These are phyloP conservation scores for Arthrobotrys sphaeroides DNA, from an alignment of 2,329 filamentous ascomycete genomes.

Conservation along the genomic window DNA sequence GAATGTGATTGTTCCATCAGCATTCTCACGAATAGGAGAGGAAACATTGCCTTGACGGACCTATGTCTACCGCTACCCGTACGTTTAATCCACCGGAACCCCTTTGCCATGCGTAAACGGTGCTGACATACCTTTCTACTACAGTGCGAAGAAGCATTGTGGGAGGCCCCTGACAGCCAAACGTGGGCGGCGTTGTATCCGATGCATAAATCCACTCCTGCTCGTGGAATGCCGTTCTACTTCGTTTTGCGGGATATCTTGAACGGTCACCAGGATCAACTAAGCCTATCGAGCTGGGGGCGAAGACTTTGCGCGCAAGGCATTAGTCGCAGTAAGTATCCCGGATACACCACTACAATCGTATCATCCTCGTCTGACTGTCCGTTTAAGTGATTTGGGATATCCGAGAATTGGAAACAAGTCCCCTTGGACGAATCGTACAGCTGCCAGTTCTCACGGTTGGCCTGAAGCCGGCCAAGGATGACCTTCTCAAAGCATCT, in stretches of 20 bases:
- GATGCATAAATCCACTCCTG: slow-evolving; percentile 39
- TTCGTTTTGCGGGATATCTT: slow-evolving; percentile 57
- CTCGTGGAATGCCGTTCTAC: slow-evolving; percentile 56
- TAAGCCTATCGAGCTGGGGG: slow-evolving; percentile 57
- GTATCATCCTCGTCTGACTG: neutral
- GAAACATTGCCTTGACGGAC: slow-evolving; percentile 57
- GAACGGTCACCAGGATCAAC: slow-evolving; percentile 54
- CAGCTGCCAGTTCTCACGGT: slow-evolving; percentile 55
- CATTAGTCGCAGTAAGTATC: slow-evolving; percentile 54
- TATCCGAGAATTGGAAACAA: slow-evolving; percentile 57
- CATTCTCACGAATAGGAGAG: slow-evolving; percentile 57
- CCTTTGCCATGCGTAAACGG: neutral
- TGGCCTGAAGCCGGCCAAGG: slow-evolving; percentile 57
- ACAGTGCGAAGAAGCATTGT: slow-evolving; percentile 56
- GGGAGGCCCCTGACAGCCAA: slow-evolving; percentile 56
- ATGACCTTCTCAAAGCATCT: slow-evolving; percentile 55
- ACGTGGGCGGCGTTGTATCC: slow-evolving; percentile 55
- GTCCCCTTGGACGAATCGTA: slow-evolving; percentile 54
- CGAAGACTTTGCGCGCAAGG: slow-evolving; percentile 57
- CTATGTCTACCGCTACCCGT: slow-evolving; percentile 56
- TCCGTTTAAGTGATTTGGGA: slow-evolving; percentile 56
- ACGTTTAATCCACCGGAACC: neutral
- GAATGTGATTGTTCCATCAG: slow-evolving; percentile 58
- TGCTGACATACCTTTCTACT: neutral
- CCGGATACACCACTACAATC: neutral